Evolutionary conservation across 169 alveolate species (phyloP).

Genomic region (Babesia bigemina): DNA sequence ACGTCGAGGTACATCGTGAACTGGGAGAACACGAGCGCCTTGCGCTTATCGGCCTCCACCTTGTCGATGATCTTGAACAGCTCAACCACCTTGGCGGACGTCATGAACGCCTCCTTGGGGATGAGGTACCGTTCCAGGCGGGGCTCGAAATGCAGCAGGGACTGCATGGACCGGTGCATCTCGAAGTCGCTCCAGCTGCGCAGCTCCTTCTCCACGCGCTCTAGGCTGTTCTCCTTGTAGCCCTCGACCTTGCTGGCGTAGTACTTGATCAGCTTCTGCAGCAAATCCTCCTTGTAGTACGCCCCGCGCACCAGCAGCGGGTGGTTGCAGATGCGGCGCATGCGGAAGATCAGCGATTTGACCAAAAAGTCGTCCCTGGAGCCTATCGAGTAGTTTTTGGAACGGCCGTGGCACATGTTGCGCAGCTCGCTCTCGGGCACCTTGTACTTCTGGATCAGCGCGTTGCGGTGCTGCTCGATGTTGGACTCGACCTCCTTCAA

Average conservation of each 20-base stretch:
- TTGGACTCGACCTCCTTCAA: conserved; percentile 63
- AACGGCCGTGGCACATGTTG: conserved; percentile 9
- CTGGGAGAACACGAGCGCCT: conserved; percentile 91
- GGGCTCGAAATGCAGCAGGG: conserved; percentile 57
- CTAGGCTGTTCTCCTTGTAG: conserved; percentile 69
- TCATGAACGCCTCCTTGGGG: conserved; percentile 66
- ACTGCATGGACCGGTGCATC: conserved; percentile 72
- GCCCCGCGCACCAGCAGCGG: conserved; percentile 84
- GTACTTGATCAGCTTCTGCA: conserved; percentile 70
- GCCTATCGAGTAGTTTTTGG: conserved; percentile 6
- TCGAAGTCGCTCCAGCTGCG: conserved; percentile 78
- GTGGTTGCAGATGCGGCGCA: conserved; percentile 90
- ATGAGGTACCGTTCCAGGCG: conserved; percentile 59
- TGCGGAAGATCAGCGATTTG: conserved; percentile 81
- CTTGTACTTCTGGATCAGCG: conserved; percentile 10
- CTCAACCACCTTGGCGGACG: conserved; percentile 69
- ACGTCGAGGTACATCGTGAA: conserved; percentile 89
- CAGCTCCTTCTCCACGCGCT: conserved; percentile 75
- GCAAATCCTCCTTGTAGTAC: conserved; percentile 74
- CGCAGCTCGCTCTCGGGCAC: conserved; percentile 14
- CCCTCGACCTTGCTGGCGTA: conserved; percentile 74
- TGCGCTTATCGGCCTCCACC: conserved; percentile 72
- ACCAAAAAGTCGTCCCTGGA: conserved; percentile 74
- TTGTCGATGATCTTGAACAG: conserved; percentile 70
- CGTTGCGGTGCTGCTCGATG: conserved; percentile 21